These are phyloP conservation scores for Rhodomyrtus tomentosa DNA, from an alignment of 345 rosid genomes.

Conservation along the genomic window DNA sequence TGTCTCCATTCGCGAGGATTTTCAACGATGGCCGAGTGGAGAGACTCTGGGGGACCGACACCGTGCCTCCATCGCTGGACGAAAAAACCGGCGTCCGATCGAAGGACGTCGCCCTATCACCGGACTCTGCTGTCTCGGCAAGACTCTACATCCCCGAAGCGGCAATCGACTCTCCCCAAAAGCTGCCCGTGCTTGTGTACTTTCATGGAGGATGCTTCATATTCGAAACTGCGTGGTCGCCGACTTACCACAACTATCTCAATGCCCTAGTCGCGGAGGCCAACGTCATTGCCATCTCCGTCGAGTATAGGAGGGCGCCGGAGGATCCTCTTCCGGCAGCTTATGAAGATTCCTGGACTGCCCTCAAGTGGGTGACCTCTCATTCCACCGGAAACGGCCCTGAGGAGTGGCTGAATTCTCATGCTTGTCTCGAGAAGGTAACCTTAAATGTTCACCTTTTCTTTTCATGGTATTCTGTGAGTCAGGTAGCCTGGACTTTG, in stretches of 20 bases:
- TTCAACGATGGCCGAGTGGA: slow-evolving; percentile 20
- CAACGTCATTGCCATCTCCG: slow-evolving; percentile 11
- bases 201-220: slow-evolving; percentile 29
- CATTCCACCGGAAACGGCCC: slow-evolving; percentile 10
- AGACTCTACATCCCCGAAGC: slow-evolving; percentile 16
- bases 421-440: background rate
- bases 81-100: slow-evolving; percentile 9
- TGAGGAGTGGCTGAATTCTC: slow-evolving; percentile 8
- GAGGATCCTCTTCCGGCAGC: slow-evolving; percentile 21
- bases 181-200: slow-evolving; percentile 25
- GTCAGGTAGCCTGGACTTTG: background rate
- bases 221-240: slow-evolving; percentile 9
- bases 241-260: slow-evolving; percentile 9
- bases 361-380: slow-evolving; percentile 27
- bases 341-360: slow-evolving; percentile 31
- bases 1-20: slow-evolving; percentile 5
- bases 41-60: slow-evolving; percentile 11
- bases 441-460: background rate
- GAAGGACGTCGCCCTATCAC: slow-evolving; percentile 10
- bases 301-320: slow-evolving; percentile 28
- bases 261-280: slow-evolving; percentile 9
- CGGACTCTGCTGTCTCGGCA: slow-evolving; percentile 6
- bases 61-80: slow-evolving; percentile 8
- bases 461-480: background rate
- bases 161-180: background rate